These are phyloP conservation scores for Aspergillus floridensis DNA, from an alignment of 2,329 filamentous ascomycete species.

Conservation along the genomic window DNA sequence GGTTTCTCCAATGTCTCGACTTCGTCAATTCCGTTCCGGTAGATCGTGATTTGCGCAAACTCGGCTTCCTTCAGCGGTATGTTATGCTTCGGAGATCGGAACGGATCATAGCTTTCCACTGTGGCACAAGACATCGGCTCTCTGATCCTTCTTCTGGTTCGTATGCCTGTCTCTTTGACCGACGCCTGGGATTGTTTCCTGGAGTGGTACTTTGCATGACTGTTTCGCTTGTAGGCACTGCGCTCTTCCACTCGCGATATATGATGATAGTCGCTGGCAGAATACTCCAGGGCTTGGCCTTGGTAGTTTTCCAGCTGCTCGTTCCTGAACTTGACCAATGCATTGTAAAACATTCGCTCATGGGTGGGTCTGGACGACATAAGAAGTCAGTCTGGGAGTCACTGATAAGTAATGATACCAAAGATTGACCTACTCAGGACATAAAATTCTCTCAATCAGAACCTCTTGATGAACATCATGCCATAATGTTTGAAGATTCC, in stretches of 20 bases:
- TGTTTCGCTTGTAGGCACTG: slow-evolving; percentile 26
- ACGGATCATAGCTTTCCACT: slow-evolving; percentile 77
- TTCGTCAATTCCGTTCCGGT: slow-evolving; percentile 46
- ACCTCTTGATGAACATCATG: slow-evolving; percentile 75
- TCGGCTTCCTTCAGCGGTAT: slow-evolving; percentile 50
- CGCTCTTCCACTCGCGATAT: slow-evolving; percentile 46
- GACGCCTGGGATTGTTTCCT: slow-evolving; percentile 26
- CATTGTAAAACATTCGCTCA: slow-evolving; percentile 88
- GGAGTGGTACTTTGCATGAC: slow-evolving; percentile 9
- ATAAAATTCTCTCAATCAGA: slow-evolving; percentile 66
- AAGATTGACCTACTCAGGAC: slow-evolving; percentile 55
- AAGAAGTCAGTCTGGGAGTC: slow-evolving; percentile 1
- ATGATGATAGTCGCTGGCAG: slow-evolving; percentile 88
- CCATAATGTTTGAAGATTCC: slow-evolving; percentile 87
- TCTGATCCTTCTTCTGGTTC: slow-evolving; percentile 48
- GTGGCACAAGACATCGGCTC: slow-evolving; percentile 44
- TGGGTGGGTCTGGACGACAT: slow-evolving; percentile 65
- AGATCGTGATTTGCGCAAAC: slow-evolving; percentile 67
- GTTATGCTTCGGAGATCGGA: slow-evolving; percentile 64
- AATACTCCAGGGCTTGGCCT: slow-evolving; percentile 74
- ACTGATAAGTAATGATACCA: background rate
- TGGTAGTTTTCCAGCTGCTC: slow-evolving; percentile 82
- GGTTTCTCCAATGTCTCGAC: background rate
- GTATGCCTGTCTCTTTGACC: slow-evolving; percentile 53
- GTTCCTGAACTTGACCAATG: slow-evolving; percentile 77